These are phyloP conservation scores for Ajuga chamaepitys DNA, from an alignment of 257 asterid genomes.

Conservation along the genomic window DNA sequence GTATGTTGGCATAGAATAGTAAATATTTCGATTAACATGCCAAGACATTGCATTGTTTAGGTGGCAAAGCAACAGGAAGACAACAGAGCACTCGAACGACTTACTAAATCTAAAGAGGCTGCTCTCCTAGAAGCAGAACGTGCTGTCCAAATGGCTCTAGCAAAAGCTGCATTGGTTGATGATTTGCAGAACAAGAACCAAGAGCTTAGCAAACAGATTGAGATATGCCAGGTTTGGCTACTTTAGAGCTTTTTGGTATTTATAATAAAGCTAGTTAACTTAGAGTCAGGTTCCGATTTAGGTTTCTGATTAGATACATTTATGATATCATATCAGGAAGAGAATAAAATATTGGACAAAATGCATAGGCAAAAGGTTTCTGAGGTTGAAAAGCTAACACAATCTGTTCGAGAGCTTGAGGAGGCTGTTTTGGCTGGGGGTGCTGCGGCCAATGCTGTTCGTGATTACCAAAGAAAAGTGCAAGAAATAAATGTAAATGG, in stretches of 20 bases:
- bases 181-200: conserved; percentile 86
- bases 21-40: conserved; percentile 2
- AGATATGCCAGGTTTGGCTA: conserved; percentile 78
- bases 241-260: conserved; percentile 12
- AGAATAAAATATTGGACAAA: conserved; percentile 79
- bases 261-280: background rate
- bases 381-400: conserved; percentile 85
- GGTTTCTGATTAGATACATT: conserved; percentile 17
- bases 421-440: conserved; percentile 96
- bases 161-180: conserved; percentile 90
- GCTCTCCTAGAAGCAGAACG: conserved; percentile 87
- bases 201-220: conserved; percentile 75
- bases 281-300: conserved; percentile 3
- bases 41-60: conserved; percentile 29
- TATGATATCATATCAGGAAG: conserved; percentile 49
- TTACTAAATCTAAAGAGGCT: conserved; percentile 90
- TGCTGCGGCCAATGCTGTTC: conserved; percentile 90
- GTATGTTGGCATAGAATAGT: background rate
- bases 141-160: conserved; percentile 75
- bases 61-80: conserved; percentile 85
- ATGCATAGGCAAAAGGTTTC: conserved; percentile 85
- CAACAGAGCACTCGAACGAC: conserved; percentile 86
- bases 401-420: conserved; percentile 79
- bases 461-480: conserved; percentile 75
- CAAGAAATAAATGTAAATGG: conserved; percentile 67